Conservation (phyloP, 2,329 filamentous ascomycete species). For the Calonectria crousiana region DNA sequence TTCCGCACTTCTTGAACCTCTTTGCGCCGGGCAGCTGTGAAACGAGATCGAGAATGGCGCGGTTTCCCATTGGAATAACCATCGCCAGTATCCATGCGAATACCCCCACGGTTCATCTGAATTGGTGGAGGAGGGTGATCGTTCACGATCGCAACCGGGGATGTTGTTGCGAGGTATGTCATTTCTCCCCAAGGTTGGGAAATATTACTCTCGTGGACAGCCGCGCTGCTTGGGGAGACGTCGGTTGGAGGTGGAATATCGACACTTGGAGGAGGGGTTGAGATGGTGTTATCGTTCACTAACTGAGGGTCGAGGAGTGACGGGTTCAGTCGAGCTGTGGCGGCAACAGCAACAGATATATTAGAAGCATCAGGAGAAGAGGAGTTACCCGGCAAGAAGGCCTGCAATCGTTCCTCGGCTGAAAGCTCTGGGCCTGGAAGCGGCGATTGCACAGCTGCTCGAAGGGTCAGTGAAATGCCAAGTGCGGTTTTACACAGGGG, state of each 20-base stretch:
- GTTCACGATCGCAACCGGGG: constrained; percentile 47
- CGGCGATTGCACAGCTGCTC: constrained; percentile 39
- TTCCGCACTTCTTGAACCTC: constrained; percentile 75
- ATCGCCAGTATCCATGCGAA: constrained; percentile 64
- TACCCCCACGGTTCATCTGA: constrained; percentile 59
- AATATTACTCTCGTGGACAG: constrained; percentile 38
- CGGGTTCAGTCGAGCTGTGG: constrained; percentile 66
- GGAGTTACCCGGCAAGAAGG: constrained; percentile 54
- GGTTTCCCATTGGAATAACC: constrained; percentile 59
- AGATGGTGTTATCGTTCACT: constrained; percentile 46
- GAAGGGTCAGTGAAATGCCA: constrained; percentile 24
- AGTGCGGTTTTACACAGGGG: background rate
- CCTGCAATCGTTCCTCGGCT: constrained; percentile 64
- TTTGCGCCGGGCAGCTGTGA: constrained; percentile 69
- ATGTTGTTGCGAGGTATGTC: constrained; percentile 58
- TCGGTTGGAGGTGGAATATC: constrained; percentile 39
- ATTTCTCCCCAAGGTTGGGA: constrained; percentile 67
- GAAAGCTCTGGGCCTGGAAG: constrained; percentile 52
- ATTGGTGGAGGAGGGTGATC: constrained; percentile 49
- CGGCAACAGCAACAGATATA: constrained; percentile 68
- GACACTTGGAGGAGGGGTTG: constrained; percentile 46
- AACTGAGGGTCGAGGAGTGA: constrained; percentile 67
- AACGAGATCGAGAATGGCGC: constrained; percentile 68
- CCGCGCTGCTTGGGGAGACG: constrained; percentile 36
- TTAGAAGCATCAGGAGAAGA: constrained; percentile 59